These are phyloP conservation scores for Casuarina glauca DNA, from an alignment of 306 rosid species.

Conservation along the genomic window DNA sequence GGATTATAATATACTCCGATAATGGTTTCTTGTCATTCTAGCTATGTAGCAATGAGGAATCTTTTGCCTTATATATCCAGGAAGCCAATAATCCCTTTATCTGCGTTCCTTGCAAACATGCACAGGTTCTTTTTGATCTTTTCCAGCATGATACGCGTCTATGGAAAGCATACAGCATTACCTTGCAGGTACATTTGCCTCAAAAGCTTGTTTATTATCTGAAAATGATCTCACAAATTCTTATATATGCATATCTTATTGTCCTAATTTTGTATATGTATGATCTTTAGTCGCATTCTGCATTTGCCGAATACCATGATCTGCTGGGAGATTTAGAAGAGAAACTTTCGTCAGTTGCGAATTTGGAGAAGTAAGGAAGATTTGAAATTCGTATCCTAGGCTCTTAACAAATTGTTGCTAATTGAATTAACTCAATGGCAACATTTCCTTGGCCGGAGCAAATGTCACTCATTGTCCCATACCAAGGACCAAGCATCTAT, in stretches of 20 bases:
- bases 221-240: conserved; percentile 12
- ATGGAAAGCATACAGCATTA: conserved; percentile 81
- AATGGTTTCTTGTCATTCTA: background rate
- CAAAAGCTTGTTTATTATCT: conserved; percentile 3
- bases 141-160: conserved; percentile 74
- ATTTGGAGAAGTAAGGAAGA: conserved; percentile 37
- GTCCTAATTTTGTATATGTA: conserved; percentile 11
- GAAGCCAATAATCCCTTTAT: conserved; percentile 4
- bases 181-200: conserved; percentile 64
- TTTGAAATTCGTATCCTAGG: conserved; percentile 20
- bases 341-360: conserved; percentile 56
- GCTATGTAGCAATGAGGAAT: background rate
- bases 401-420: conserved; percentile 33
- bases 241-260: background rate
- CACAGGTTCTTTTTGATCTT: conserved; percentile 86
- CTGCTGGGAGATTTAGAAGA: conserved; percentile 72
- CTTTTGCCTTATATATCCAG: background rate
- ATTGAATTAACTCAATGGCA: conserved; percentile 21
- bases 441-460: conserved; percentile 19
- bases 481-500: conserved; percentile 8
- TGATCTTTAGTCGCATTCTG: conserved; percentile 55
- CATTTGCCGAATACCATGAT: conserved; percentile 72
- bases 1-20: background rate
- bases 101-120: conserved; percentile 23
- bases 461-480: background rate